These are phyloP conservation scores for Cladosporium phlei DNA, from an alignment of 2,329 filamentous ascomycete genomes.

Conservation along the genomic window DNA sequence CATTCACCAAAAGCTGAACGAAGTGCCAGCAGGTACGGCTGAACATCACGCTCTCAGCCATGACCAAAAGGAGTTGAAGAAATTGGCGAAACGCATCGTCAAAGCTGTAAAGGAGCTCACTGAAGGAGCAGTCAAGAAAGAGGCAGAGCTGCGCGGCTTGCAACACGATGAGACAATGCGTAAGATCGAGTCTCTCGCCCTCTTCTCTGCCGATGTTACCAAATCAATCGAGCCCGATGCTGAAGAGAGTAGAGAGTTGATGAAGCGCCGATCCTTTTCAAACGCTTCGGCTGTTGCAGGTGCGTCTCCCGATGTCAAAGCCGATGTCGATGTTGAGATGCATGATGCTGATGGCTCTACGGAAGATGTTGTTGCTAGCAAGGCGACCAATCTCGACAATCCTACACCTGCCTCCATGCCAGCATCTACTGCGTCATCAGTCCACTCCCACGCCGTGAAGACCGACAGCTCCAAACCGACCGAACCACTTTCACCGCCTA, in stretches of 20 bases:
- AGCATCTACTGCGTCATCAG: slow-evolving; percentile 22
- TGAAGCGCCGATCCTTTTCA: slow-evolving; percentile 25
- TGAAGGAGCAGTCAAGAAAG: slow-evolving; percentile 70
- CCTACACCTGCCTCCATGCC: slow-evolving; percentile 23
- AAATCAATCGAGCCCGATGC: slow-evolving; percentile 44
- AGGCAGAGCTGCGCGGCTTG: slow-evolving; percentile 72
- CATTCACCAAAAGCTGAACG: slow-evolving; percentile 39
- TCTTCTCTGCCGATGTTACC: slow-evolving; percentile 43
- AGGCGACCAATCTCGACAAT: slow-evolving; percentile 10
- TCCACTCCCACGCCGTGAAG: slow-evolving; percentile 13
- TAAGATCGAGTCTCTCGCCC: slow-evolving; percentile 68
- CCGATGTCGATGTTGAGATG: slow-evolving; percentile 27
- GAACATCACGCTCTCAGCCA: slow-evolving; percentile 40
- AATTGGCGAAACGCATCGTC: slow-evolving; percentile 82
- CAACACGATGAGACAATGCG: slow-evolving; percentile 65
- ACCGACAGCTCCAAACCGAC: slow-evolving; percentile 22
- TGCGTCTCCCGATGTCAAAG: slow-evolving; percentile 26
- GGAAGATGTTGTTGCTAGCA: slow-evolving; percentile 17
- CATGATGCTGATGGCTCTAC: slow-evolving; percentile 29
- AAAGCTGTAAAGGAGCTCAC: slow-evolving; percentile 74
- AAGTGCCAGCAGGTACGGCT: slow-evolving; percentile 31
- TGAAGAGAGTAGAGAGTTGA: slow-evolving; percentile 38
- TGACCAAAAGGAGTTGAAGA: slow-evolving; percentile 76
- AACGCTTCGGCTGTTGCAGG: slow-evolving; percentile 40
- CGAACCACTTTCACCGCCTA: slow-evolving; percentile 33